Evolutionary conservation across 2,329 filamentous ascomycete genomes (phyloP).

Genomic region (Colletotrichum euphorbiae): DNA sequence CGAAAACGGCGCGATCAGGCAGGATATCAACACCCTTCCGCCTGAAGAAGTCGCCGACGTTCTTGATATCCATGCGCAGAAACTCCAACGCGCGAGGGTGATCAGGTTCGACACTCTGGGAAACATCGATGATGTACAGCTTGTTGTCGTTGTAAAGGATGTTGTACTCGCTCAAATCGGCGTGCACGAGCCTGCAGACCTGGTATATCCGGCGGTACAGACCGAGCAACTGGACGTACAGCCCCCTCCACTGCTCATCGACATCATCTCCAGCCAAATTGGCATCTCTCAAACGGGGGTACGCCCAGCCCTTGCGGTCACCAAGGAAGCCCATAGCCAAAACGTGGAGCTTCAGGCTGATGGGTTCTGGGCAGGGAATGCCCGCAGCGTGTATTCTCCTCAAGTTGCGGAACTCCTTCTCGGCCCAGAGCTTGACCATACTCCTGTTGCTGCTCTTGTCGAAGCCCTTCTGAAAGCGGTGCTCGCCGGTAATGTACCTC

Average conservation of each 20-base stretch:
- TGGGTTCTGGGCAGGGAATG: conserved; percentile 90
- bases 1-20: conserved; percentile 82
- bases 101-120: conserved; percentile 96
- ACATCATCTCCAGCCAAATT: conserved; percentile 75
- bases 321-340: conserved; percentile 95
- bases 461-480: conserved; percentile 89
- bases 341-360: conserved; percentile 92
- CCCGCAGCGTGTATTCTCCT: conserved; percentile 84
- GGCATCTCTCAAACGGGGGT: conserved; percentile 90
- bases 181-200: conserved; percentile 90
- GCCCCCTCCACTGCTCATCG: conserved; percentile 77
- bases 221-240: conserved; percentile 86
- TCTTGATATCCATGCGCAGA: conserved; percentile 98
- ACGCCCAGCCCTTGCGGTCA: conserved; percentile 86
- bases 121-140: conserved; percentile 96
- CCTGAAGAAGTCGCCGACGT: conserved; percentile 92
- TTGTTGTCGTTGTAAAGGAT: conserved; percentile 86
- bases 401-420: conserved; percentile 97
- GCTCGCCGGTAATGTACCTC: conserved; percentile 94
- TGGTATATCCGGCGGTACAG: conserved; percentile 96
- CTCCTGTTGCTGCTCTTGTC: conserved; percentile 95
- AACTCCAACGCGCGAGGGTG: conserved; percentile 94
- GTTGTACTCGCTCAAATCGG: conserved; percentile 98
- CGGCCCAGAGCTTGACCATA: conserved; percentile 99
- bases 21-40: conserved; percentile 86